These are phyloP conservation scores for Nepenthes alata DNA, from an alignment of 179 eudicot species.

Conservation along the genomic window DNA sequence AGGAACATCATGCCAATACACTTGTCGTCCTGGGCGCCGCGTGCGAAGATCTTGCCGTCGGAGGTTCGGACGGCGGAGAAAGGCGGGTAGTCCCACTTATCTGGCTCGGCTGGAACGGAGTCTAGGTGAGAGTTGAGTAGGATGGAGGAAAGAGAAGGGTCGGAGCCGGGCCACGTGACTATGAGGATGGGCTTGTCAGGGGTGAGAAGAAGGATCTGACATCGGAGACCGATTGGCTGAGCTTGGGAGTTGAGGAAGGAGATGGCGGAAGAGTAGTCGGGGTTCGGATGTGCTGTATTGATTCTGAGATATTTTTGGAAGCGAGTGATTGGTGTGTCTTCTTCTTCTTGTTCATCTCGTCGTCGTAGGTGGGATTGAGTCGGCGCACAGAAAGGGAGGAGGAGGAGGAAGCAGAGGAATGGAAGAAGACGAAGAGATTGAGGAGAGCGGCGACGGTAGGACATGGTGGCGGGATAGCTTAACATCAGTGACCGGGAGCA, in stretches of 20 bases:
- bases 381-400: constrained; percentile 8
- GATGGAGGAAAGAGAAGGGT: constrained; percentile 55
- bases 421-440: not conserved
- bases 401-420: constrained; percentile 4
- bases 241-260: constrained; percentile 44
- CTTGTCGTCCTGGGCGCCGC: constrained; percentile 93
- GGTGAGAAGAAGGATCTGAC: constrained; percentile 31
- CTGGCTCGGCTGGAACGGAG: constrained; percentile 76
- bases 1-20: constrained; percentile 68
- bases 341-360: not conserved
- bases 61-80: constrained; percentile 38
- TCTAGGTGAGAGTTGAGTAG: constrained; percentile 86
- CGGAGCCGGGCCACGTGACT: constrained; percentile 63
- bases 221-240: constrained; percentile 35
- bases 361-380: constrained; percentile 6
- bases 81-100: constrained; percentile 57
- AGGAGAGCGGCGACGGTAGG: not conserved
- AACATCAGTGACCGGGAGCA: no score
- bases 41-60: constrained; percentile 51
- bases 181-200: constrained; percentile 62
- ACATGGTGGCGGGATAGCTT: not conserved
- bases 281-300: constrained; percentile 79
- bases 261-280: constrained; percentile 54
- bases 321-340: constrained; percentile 27
- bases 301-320: constrained; percentile 67